phyloP scores from a whole-genome alignment of 352 stramenopile genomes.

The Phytophthora brassicae region DNA sequence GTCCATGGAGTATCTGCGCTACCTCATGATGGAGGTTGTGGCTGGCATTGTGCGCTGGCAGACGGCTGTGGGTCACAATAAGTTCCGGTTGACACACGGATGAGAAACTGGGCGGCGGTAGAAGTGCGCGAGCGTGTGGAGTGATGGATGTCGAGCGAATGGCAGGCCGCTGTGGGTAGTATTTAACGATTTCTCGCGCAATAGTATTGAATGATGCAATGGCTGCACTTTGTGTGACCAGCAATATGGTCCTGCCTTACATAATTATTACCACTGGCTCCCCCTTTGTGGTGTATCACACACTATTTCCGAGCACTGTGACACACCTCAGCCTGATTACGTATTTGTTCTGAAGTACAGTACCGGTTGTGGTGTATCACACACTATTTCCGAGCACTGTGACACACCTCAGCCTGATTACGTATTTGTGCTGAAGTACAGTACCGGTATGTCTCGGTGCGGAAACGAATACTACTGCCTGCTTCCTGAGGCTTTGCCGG shows the following conservation, averaged over 20 bases:
- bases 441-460: too few species aligned
- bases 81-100: slow-evolving; percentile 43
- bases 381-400: too few species aligned
- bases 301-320: too few species aligned
- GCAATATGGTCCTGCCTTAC: background rate
- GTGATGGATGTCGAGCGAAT: slow-evolving; percentile 15
- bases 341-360: too few species aligned
- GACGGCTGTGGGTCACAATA: slow-evolving; percentile 56
- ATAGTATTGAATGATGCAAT: slow-evolving; percentile 6
- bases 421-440: too few species aligned
- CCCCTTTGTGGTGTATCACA: background rate
- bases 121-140: slow-evolving; percentile 15
- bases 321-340: too few species aligned
- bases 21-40: slow-evolving; percentile 69
- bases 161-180: slow-evolving; percentile 17
- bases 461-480: background rate
- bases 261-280: background rate
- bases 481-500: background rate
- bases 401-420: too few species aligned
- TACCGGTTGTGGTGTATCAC: too few species aligned
- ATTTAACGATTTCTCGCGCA: slow-evolving; percentile 24
- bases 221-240: too few species aligned
- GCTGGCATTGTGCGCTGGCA: slow-evolving; percentile 68
- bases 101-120: slow-evolving; percentile 12
- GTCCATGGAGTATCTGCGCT: slow-evolving; percentile 54